Evolutionary conservation across 2,329 filamentous ascomycete genomes (phyloP).

Genomic region (Tolypocladium guangdongense): DNA sequence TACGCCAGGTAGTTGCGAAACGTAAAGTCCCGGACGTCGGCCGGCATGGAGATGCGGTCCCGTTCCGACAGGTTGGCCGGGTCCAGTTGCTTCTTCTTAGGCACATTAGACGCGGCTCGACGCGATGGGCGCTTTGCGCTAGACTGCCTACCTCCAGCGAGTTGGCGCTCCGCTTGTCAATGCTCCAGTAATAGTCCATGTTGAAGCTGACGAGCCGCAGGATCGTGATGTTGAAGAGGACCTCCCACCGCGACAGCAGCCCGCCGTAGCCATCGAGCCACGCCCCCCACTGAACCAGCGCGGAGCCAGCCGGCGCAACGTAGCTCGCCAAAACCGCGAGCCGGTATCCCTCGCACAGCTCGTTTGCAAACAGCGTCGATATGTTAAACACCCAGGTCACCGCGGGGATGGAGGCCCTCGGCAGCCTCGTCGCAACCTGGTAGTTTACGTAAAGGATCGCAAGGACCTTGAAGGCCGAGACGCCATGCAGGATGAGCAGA

Average conservation of each 20-base stretch:
- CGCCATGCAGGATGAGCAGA: conserved; percentile 68
- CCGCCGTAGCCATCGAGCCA: conserved; percentile 74
- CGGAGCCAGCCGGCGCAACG: conserved; percentile 30
- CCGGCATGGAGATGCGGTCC: conserved; percentile 71
- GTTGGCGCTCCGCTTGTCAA: conserved; percentile 51
- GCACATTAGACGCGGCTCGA: conserved; percentile 42
- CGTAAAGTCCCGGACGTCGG: conserved; percentile 57
- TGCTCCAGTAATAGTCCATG: conserved; percentile 90
- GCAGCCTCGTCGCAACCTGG: conserved; percentile 61
- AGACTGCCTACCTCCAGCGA: conserved; percentile 65
- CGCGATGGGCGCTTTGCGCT: background rate
- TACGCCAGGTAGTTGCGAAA: conserved; percentile 88
- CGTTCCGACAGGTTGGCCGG: conserved; percentile 76
- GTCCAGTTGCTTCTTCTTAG: conserved; percentile 97
- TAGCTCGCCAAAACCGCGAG: conserved; percentile 51
- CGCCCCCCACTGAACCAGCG: conserved; percentile 49
- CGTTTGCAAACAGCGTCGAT: conserved; percentile 76
- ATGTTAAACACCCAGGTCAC: conserved; percentile 90
- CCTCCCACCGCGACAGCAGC: conserved; percentile 83
- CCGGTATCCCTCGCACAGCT: conserved; percentile 67
- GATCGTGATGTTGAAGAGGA: conserved; percentile 95
- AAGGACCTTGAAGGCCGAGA: conserved; percentile 75
- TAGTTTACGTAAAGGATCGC: conserved; percentile 75
- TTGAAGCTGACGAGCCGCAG: conserved; percentile 93
- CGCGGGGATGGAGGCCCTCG: conserved; percentile 57